These are phyloP conservation scores for Sisymbrium irio DNA, from an alignment of 345 rosid genomes.

Conservation along the genomic window DNA sequence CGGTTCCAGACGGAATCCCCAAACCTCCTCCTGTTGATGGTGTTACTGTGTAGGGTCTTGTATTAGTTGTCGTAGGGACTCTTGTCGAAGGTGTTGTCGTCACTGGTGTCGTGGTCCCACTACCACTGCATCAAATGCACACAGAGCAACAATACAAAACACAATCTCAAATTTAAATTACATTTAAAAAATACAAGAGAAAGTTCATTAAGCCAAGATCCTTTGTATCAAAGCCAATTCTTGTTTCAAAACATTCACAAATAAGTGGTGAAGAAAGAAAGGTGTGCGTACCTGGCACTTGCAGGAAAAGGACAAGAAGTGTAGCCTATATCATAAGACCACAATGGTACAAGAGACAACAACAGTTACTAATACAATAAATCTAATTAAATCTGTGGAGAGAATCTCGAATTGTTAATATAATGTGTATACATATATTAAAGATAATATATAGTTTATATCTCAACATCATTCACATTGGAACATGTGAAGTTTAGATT, in stretches of 20 bases:
- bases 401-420: constrained; percentile 23
- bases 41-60: constrained; percentile 33
- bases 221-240: background rate
- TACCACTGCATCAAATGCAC: constrained; percentile 16
- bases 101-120: constrained; percentile 36
- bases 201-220: background rate
- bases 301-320: constrained; percentile 34
- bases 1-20: constrained; percentile 32
- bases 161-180: background rate
- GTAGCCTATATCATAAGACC: constrained; percentile 33
- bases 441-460: constrained; percentile 3
- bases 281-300: constrained; percentile 30
- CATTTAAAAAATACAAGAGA: background rate
- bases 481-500: constrained; percentile 17
- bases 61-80: constrained; percentile 36
- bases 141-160: background rate
- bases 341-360: constrained; percentile 21
- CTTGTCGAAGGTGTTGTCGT: constrained; percentile 40
- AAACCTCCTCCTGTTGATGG: constrained; percentile 32
- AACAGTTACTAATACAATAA: constrained; percentile 11
- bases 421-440: background rate
- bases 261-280: background rate
- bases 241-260: background rate
- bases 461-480: constrained; percentile 22
- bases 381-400: background rate